Conservation (phyloP, 306 rosid species). For the Quercus cerris region DNA sequence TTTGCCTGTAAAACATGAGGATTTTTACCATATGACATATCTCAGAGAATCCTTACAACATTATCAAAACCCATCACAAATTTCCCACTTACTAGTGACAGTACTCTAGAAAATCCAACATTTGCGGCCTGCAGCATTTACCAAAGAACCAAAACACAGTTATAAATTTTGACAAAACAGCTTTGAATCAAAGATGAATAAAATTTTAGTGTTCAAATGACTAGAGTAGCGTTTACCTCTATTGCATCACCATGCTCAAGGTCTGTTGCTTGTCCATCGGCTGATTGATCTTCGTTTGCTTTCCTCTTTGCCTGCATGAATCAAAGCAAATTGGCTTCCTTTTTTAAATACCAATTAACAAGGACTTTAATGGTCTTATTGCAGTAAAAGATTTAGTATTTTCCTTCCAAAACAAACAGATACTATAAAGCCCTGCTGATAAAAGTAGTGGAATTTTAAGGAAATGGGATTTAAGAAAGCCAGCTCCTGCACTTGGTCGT, state of each 20-base stretch:
- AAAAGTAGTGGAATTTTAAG: neutral
- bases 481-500: neutral
- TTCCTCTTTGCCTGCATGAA: constrained; percentile 14
- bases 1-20: constrained; percentile 16
- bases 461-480: neutral
- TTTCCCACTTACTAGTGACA: constrained; percentile 23
- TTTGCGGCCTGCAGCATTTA: constrained; percentile 24
- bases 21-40: neutral
- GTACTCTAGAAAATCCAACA: constrained; percentile 10
- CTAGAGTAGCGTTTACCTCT: constrained; percentile 14
- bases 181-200: neutral
- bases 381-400: neutral
- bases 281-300: neutral
- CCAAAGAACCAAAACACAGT: constrained; percentile 11
- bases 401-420: neutral
- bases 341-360: neutral
- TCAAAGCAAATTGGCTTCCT: neutral
- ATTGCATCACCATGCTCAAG: constrained; percentile 32
- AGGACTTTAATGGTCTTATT: neutral
- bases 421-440: neutral
- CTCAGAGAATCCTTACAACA: neutral
- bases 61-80: neutral
- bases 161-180: neutral
- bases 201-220: neutral
- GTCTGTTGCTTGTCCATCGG: constrained; percentile 12